Conservation (phyloP, 2,329 filamentous ascomycete species). For the Fusarium mexicanum region DNA sequence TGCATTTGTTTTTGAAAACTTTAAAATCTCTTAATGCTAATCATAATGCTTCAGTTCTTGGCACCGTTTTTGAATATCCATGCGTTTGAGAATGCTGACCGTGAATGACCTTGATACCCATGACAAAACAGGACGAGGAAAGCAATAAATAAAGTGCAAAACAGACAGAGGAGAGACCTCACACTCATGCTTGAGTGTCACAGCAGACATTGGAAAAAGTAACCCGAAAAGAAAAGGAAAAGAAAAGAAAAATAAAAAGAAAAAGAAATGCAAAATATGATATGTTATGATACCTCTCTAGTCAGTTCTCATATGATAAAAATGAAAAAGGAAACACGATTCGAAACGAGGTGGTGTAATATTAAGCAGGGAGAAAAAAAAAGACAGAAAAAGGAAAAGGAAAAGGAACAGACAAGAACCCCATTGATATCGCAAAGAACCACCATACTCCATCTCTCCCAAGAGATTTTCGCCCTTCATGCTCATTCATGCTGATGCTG, state of each 20-base stretch:
- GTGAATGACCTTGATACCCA: conserved; percentile 7
- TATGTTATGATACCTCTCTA: conserved; percentile 9
- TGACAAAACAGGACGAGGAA: neutral
- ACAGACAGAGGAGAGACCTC: neutral
- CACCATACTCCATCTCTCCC: conserved; percentile 26
- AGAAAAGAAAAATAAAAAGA: neutral
- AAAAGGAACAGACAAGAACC: conserved; percentile 6
- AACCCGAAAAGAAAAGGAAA: neutral
- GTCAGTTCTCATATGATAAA: neutral
- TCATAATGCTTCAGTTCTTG: neutral
- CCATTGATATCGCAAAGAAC: conserved; percentile 29
- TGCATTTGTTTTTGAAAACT: neutral
- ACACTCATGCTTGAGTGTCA: neutral
- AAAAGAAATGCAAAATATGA: neutral
- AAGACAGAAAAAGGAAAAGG: neutral
- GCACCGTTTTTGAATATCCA: conserved; percentile 3
- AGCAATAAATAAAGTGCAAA: conserved; percentile 8
- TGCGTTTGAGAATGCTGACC: conserved; percentile 25
- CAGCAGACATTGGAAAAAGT: neutral
- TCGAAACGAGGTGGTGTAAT: neutral
- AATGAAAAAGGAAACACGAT: neutral
- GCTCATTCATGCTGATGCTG: neutral
- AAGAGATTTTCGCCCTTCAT: conserved; percentile 3
- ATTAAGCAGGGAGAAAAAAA: neutral
- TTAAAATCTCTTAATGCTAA: neutral